phyloP scores from a whole-genome alignment of 164 flowering plant species.

The Sextonia rubra region DNA sequence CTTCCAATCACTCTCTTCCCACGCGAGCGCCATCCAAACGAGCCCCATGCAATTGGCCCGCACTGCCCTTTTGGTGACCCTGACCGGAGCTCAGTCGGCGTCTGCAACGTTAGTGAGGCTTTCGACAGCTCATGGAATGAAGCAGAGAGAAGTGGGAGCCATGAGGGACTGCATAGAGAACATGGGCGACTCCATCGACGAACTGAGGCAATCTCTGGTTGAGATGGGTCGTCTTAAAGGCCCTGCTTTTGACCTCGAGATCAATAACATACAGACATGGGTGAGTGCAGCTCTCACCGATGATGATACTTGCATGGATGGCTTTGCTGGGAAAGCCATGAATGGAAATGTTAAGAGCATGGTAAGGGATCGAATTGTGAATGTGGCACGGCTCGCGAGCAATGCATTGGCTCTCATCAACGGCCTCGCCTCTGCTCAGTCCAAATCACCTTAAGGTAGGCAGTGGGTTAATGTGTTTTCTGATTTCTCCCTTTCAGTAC shows the following conservation, averaged over 20 bases:
- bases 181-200: conserved; percentile 38
- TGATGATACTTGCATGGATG: conserved; percentile 57
- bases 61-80: conserved; percentile 52
- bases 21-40: conserved; percentile 42
- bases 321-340: conserved; percentile 37
- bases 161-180: conserved; percentile 61
- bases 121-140: conserved; percentile 18
- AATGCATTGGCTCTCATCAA: conserved; percentile 27
- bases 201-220: conserved; percentile 32
- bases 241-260: conserved; percentile 21
- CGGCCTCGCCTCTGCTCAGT: conserved; percentile 1
- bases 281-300: conserved; percentile 74
- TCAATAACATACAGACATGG: conserved; percentile 65
- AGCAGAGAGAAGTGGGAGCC: conserved; percentile 36
- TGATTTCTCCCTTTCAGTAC: too few relatives aligned
- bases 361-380: conserved; percentile 10
- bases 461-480: too few relatives aligned
- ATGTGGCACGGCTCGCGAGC: conserved; percentile 20
- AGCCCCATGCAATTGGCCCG: conserved; percentile 45
- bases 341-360: conserved; percentile 14
- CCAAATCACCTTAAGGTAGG: conserved; percentile 1
- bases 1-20: conserved; percentile 39
- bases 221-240: conserved; percentile 39
- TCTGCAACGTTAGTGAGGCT: conserved; percentile 29
- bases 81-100: conserved; percentile 29